Percentiles rank a stretch among this genome's conserved stretches.
These are phyloP conservation scores for Sisymbrium altissimum DNA, from an alignment of 345 rosid species.

Conservation along the genomic window DNA sequence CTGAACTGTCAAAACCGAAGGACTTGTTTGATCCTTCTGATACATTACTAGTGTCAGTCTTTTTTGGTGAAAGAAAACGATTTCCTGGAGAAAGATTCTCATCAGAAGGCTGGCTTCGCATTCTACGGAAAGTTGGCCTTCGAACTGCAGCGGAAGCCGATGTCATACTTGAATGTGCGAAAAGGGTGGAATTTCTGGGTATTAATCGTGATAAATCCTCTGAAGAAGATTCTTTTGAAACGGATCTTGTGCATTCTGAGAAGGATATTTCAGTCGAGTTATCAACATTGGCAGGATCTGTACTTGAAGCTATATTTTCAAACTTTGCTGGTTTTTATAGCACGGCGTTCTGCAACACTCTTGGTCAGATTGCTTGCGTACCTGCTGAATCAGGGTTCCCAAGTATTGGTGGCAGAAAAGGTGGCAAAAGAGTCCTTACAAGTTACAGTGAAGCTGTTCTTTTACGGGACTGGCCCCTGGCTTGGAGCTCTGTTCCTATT, in stretches of 20 bases:
- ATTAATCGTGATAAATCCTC: constrained; percentile 46
- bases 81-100: constrained; percentile 95
- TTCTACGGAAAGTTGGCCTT: constrained; percentile 77
- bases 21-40: constrained; percentile 89
- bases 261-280: constrained; percentile 67
- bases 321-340: constrained; percentile 83
- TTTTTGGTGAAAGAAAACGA: constrained; percentile 74
- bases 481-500: constrained; percentile 87
- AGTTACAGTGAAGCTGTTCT: constrained; percentile 73
- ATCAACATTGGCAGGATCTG: constrained; percentile 79
- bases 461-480: constrained; percentile 86
- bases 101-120: constrained; percentile 80
- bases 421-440: constrained; percentile 76
- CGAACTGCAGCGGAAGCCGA: constrained; percentile 69
- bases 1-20: constrained; percentile 61
- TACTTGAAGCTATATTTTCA: constrained; percentile 70
- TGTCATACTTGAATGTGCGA: constrained; percentile 87
- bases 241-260: constrained; percentile 37
- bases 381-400: constrained; percentile 92
- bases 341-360: constrained; percentile 67
- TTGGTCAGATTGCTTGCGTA: constrained; percentile 73
- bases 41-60: constrained; percentile 71
- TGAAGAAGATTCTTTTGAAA: constrained; percentile 57
- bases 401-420: constrained; percentile 55
- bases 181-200: constrained; percentile 71